Conservation (phyloP, 2,329 filamentous ascomycete genomes). For the Beauveria sp. region DNA sequence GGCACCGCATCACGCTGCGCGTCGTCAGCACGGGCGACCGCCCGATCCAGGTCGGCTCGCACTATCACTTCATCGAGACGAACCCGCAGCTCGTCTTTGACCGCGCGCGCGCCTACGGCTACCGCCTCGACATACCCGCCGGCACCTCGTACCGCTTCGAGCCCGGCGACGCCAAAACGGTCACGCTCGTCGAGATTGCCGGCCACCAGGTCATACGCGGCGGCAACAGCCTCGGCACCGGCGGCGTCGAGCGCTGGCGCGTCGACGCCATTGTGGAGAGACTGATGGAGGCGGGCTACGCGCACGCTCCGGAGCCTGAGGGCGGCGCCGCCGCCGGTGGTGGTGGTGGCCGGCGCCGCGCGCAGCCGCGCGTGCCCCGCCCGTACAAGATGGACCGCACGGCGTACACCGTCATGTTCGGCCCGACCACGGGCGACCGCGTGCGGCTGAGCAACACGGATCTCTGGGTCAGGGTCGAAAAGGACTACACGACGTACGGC, state of each 20-base stretch:
- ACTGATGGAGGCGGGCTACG: slow-evolving; percentile 67
- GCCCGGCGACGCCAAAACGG: slow-evolving; percentile 85
- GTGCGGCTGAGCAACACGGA: slow-evolving; percentile 77
- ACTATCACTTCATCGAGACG: slow-evolving; percentile 95
- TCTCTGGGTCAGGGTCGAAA: slow-evolving; percentile 85
- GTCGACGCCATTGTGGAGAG: slow-evolving; percentile 58
- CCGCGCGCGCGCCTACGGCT: slow-evolving; percentile 73
- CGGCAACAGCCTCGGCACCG: slow-evolving; percentile 73
- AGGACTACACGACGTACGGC: slow-evolving; percentile 75
- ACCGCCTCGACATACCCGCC: slow-evolving; percentile 79
- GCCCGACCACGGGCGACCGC: slow-evolving; percentile 82
- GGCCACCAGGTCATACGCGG: slow-evolving; percentile 74
- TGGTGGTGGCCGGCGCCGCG: slow-evolving; percentile 76
- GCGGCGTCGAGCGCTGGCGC: slow-evolving; percentile 57
- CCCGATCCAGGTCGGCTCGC: slow-evolving; percentile 71
- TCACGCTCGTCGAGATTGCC: slow-evolving; percentile 81
- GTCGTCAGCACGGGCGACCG: slow-evolving; percentile 84
- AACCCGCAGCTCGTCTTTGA: slow-evolving; percentile 89
- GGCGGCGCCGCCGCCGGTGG: slow-evolving; percentile 69
- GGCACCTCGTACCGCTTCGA: slow-evolving; percentile 92
- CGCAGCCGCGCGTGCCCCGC: slow-evolving; percentile 69
- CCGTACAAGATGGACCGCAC: slow-evolving; percentile 73
- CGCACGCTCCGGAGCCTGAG: slow-evolving; percentile 69
- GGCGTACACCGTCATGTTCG: slow-evolving; percentile 83
- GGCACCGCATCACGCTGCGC: slow-evolving; percentile 67